phyloP scores from a whole-genome alignment of 2,329 filamentous ascomycete genomes.

The Pleoardoris graminearum region DNA sequence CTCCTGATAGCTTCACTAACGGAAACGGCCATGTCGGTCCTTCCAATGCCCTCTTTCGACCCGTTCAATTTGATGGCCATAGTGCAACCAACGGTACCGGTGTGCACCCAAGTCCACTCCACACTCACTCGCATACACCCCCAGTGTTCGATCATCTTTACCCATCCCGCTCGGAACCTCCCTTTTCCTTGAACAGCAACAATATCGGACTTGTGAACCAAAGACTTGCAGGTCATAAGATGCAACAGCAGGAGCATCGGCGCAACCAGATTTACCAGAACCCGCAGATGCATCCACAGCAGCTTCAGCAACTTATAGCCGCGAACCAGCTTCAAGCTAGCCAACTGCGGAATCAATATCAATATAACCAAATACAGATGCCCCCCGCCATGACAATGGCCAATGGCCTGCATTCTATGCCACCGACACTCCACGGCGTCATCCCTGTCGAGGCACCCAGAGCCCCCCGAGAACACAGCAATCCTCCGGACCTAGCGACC shows the following conservation, averaged over 20 bases:
- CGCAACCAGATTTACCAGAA: slow-evolving; percentile 38
- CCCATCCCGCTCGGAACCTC: slow-evolving; percentile 49
- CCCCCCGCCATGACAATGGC: slow-evolving; percentile 44
- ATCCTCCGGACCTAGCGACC: slow-evolving; percentile 60
- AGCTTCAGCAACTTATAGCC: slow-evolving; percentile 42
- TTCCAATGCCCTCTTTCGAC: slow-evolving; percentile 46
- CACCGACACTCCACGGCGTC: slow-evolving; percentile 37
- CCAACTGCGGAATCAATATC: slow-evolving; percentile 43
- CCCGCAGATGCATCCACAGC: slow-evolving; percentile 39
- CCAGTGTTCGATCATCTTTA: slow-evolving; percentile 49
- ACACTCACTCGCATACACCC: slow-evolving; percentile 51
- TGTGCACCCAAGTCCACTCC: slow-evolving; percentile 53
- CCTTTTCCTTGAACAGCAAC: slow-evolving; percentile 47
- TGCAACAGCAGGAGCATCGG: slow-evolving; percentile 46
- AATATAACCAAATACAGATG: slow-evolving; percentile 40
- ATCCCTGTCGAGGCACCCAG: slow-evolving; percentile 48
- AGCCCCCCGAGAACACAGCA: slow-evolving; percentile 52
- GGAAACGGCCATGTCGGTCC: slow-evolving; percentile 28
- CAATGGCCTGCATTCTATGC: slow-evolving; percentile 32
- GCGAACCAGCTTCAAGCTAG: slow-evolving; percentile 40
- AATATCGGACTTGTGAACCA: slow-evolving; percentile 53
- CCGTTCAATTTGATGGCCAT: slow-evolving; percentile 33
- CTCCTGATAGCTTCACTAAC: slow-evolving; percentile 41
- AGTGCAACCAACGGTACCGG: slow-evolving; percentile 49
- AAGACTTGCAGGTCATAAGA: slow-evolving; percentile 54